These are phyloP conservation scores for Petasospora fabianii DNA, from an alignment of 1,139 yeast species.

Conservation along the genomic window DNA sequence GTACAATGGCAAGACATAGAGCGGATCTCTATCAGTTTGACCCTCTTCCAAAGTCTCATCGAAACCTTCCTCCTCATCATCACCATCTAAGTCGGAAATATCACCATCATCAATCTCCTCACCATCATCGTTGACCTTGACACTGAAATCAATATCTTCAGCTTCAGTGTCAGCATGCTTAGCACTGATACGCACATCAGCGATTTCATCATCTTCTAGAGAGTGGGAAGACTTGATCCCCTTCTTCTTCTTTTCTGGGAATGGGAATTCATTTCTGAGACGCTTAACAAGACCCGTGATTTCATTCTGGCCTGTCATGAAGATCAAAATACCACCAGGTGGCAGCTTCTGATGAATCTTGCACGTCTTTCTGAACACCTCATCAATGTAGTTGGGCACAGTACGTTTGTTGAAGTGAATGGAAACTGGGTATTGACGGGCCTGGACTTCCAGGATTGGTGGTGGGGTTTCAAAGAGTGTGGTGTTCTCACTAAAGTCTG, in stretches of 20 bases:
- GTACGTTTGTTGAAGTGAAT: constrained; percentile 86
- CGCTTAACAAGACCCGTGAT: constrained; percentile 72
- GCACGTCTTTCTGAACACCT: constrained; percentile 78
- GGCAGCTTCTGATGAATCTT: constrained; percentile 86
- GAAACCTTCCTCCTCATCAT: constrained; percentile 76
- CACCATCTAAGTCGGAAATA: constrained; percentile 42
- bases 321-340: constrained; percentile 89
- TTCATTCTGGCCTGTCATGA: constrained; percentile 93
- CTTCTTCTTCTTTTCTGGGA: constrained; percentile 33
- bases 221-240: too few relatives aligned
- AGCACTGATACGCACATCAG: constrained; percentile 51
- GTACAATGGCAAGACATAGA: constrained; percentile 88
- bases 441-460: constrained; percentile 86
- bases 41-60: constrained; percentile 76
- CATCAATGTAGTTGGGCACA: constrained; percentile 73
- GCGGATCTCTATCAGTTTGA: constrained; percentile 75
- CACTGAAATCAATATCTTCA: constrained; percentile 85
- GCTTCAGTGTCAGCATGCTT: constrained; percentile 70
- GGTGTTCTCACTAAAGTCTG: constrained; percentile 85
- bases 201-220: constrained; percentile 29
- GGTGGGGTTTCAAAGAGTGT: constrained; percentile 74
- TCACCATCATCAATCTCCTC: constrained; percentile 35
- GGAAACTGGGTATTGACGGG: constrained; percentile 93
- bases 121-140: constrained; percentile 36
- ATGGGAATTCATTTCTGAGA: constrained; percentile 67